Evolutionary conservation across 2,329 filamentous ascomycete genomes (phyloP), one percentile per base, ranked within the genome.

Genomic region (Elsinoe necatrix): DNA sequence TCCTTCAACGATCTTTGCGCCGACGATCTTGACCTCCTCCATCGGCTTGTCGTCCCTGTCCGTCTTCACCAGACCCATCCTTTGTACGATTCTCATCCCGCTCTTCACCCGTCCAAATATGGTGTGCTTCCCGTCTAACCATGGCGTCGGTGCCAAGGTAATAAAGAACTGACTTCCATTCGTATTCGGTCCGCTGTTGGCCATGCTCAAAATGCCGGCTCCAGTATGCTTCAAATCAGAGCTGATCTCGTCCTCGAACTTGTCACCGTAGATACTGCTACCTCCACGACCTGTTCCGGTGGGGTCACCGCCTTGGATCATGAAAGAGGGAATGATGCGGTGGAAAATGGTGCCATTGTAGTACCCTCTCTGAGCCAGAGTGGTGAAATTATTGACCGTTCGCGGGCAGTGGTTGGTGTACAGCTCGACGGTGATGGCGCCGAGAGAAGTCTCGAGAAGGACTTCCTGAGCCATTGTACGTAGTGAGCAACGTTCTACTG

Each of bases 81-180:
- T 80, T 75, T 89, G 85, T 25, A 97, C 84, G n/a, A 92, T 78
- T 57, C 80, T 77, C 80, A 97, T 82, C 0, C 93, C 93, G 56
- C 73, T 81, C 75, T 87, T 91, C 37, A 98, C 90, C 55, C 92
- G 77, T 0, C 93, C 93, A 68, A 98, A 98, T 63, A 98, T 95
- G 9, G 91, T 95, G 71, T 98, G 92, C 72, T 95, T 96, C 20
- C 91, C 90, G 72, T 98, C 93, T 59, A 98, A 74, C 92, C 92
- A 97, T 0, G 93, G 93, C 14, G 93, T 92, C 3, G 92, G 92
- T 6, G 90, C 92, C 31, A 97, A 78, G 0, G 93, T 97, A 63
- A 98, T 84, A 69, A 97, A 97, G 73, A 97, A 98, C 73, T 97
- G 93, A 58, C 83, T 89, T 20, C 92, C 92, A 71, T 97, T 97